Conservation (phyloP, 768 basidiomycete species). For the Suillus subaureus region DNA sequence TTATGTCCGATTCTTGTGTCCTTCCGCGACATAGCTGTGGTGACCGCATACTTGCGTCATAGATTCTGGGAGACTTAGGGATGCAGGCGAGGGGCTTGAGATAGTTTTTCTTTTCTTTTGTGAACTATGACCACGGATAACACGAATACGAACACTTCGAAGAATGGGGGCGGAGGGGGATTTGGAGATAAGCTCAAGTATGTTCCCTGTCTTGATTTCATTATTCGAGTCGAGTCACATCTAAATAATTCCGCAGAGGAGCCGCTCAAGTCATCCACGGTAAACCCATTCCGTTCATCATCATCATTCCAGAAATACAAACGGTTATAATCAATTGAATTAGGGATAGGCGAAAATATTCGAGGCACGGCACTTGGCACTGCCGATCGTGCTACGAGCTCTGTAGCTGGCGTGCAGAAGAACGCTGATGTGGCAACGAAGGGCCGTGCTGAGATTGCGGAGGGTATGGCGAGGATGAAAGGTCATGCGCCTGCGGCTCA, state of each 20-base stretch:
- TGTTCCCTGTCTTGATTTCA: not conserved
- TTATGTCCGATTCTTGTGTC: not conserved
- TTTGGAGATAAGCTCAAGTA: constrained; percentile 23
- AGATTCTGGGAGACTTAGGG: not conserved
- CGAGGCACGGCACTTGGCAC: constrained; percentile 46
- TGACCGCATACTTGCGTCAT: constrained; percentile 17
- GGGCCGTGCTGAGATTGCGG: constrained; percentile 43
- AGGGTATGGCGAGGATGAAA: constrained; percentile 38
- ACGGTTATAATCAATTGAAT: constrained; percentile 8
- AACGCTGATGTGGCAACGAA: constrained; percentile 39
- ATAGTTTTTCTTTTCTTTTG: not conserved
- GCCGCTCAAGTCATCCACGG: constrained; percentile 41
- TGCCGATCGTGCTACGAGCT: constrained; percentile 36
- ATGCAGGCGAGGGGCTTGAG: not conserved
- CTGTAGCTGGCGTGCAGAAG: constrained; percentile 26
- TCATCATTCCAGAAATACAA: not conserved
- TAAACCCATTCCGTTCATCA: not conserved
- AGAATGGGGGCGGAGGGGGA: constrained; percentile 4
- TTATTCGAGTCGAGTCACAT: not conserved
- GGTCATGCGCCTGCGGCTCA: constrained; percentile 8
- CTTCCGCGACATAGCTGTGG: not conserved
- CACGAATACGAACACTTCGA: not conserved
- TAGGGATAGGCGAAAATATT: constrained; percentile 47
- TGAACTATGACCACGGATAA: constrained; percentile 5
- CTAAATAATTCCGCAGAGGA: constrained; percentile 30